Conservation (phyloP, 139 green algal genomes). For the Chlorella sp. region DNA sequence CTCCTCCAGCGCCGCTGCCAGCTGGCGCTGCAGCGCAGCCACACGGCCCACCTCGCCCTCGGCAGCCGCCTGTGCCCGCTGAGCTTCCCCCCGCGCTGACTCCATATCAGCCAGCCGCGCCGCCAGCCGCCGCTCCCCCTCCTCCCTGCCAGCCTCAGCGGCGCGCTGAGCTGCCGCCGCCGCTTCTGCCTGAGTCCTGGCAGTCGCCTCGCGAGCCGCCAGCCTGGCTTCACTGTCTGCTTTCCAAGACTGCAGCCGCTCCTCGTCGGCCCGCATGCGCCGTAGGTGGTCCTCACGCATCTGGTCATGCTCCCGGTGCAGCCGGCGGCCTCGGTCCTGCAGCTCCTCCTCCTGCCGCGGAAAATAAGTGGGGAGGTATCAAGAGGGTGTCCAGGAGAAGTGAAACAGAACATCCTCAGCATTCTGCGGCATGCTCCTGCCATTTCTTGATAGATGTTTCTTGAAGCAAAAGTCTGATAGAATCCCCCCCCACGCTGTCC, state of each 20-base stretch:
- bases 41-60: constrained; percentile 1
- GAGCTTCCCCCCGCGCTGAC: background rate
- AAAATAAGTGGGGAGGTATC: no score
- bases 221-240: background rate
- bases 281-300: constrained; percentile 5
- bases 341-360: constrained; percentile 30
- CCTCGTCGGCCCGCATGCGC: constrained; percentile 12
- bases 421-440: no score
- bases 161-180: background rate
- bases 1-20: background rate
- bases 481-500: no score
- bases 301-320: background rate
- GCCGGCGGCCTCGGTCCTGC: background rate
- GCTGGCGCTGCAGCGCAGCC: constrained; percentile 4
- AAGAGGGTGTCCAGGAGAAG: no score
- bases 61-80: background rate
- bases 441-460: no score
- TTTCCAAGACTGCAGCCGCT: constrained; percentile 9
- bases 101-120: background rate
- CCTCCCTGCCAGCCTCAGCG: background rate
- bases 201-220: background rate
- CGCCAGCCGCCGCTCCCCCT: constrained; percentile 3
- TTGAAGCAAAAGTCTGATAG: no score
- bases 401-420: no score
- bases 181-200: background rate